phyloP scores from a whole-genome alignment of 2,329 filamentous ascomycete species.

The Basipetospora chlamydospora region DNA sequence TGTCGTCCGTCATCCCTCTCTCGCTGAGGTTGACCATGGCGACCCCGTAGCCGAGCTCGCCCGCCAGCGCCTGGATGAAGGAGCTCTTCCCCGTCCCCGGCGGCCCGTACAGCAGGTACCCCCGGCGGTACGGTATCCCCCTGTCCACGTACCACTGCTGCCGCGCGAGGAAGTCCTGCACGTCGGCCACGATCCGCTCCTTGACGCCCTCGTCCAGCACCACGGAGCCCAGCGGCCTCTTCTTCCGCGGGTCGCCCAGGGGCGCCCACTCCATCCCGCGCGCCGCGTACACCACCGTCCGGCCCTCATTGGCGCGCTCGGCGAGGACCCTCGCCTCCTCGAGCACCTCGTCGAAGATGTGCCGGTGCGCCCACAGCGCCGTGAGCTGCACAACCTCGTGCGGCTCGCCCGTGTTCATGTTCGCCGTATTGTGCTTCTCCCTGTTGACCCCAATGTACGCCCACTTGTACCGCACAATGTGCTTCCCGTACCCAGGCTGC shows the following conservation, averaged over 20 bases:
- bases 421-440: constrained; percentile 71
- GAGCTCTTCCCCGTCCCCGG: constrained; percentile 89
- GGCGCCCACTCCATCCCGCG: constrained; percentile 72
- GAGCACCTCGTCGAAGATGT: constrained; percentile 84
- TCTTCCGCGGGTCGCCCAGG: constrained; percentile 72
- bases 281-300: constrained; percentile 81
- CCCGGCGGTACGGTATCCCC: constrained; percentile 84
- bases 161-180: constrained; percentile 65
- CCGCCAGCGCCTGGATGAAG: constrained; percentile 89
- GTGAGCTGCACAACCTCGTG: constrained; percentile 92
- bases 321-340: constrained; percentile 73
- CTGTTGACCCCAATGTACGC: constrained; percentile 80
- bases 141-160: constrained; percentile 84
- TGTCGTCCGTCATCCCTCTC: constrained; percentile 77
- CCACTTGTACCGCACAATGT: constrained; percentile 73
- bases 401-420: constrained; percentile 69
- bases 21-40: constrained; percentile 87
- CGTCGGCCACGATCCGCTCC: constrained; percentile 64
- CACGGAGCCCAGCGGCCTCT: constrained; percentile 78
- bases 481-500: constrained; percentile 79
- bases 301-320: constrained; percentile 69
- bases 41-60: constrained; percentile 83
- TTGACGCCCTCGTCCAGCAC: constrained; percentile 74
- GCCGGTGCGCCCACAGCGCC: constrained; percentile 75
- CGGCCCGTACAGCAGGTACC: constrained; percentile 78